A percentile compares a stretch with the other conserved stretches of the same genome.
Conservation (phyloP, 2,329 filamentous ascomycete genomes). For the Nothomitra cinnamomea region DNA sequence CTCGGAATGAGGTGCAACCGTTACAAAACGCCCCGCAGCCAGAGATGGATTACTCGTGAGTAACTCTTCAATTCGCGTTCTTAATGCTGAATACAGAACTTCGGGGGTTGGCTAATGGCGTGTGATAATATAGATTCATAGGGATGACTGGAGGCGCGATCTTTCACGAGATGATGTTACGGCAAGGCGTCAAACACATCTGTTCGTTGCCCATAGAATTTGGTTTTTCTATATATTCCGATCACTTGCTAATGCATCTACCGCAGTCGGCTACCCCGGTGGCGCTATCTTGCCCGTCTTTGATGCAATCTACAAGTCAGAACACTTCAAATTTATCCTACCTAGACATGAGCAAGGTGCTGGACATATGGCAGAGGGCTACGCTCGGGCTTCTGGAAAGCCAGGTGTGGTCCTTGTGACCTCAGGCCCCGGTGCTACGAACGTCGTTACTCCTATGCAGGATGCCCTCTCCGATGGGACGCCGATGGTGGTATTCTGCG, state of each 20-base stretch:
- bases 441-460: slow-evolving; percentile 91
- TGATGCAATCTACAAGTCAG: slow-evolving; percentile 96
- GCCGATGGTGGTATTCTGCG: slow-evolving; percentile 87
- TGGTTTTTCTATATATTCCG: not conserved
- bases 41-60: slow-evolving; percentile 70
- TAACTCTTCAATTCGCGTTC: slow-evolving; percentile 13
- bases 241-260: slow-evolving; percentile 7
- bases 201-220: slow-evolving; percentile 42
- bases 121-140: slow-evolving; percentile 47
- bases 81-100: slow-evolving; percentile 8
- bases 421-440: slow-evolving; percentile 89
- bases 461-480: slow-evolving; percentile 92
- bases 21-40: slow-evolving; percentile 41
- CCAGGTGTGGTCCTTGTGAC: slow-evolving; percentile 94
- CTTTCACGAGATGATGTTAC: slow-evolving; percentile 98
- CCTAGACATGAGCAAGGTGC: slow-evolving; percentile 95
- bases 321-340: slow-evolving; percentile 90
- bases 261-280: slow-evolving; percentile 55
- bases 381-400: slow-evolving; percentile 82
- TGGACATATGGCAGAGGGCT: slow-evolving; percentile 96
- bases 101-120: not conserved
- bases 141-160: slow-evolving; percentile 92
- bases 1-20: slow-evolving; percentile 48
- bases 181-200: slow-evolving; percentile 80
- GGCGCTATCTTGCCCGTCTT: slow-evolving; percentile 95